phyloP scores from a whole-genome alignment of 1,284 basidiomycete species.

The Apiotrichum montevideense region DNA sequence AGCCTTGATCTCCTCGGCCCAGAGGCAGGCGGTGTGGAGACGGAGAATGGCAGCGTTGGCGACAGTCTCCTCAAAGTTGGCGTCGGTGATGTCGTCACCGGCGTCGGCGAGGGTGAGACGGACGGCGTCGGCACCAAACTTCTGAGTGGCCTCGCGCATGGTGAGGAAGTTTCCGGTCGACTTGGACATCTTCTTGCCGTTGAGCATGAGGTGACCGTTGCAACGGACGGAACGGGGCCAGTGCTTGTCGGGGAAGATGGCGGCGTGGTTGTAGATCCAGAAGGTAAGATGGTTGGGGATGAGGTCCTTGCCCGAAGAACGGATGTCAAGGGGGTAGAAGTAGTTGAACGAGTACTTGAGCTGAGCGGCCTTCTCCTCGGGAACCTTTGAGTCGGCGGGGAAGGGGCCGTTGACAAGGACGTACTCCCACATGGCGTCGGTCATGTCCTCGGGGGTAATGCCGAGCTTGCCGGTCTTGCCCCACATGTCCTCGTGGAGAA shows the following conservation, averaged over 20 bases:
- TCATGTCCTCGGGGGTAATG: slow-evolving; percentile 85
- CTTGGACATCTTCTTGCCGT: slow-evolving; percentile 99
- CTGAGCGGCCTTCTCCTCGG: slow-evolving; percentile 69
- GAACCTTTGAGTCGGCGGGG: slow-evolving; percentile 58
- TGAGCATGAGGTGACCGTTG: slow-evolving; percentile 96
- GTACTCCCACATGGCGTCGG: slow-evolving; percentile 96
- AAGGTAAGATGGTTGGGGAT: slow-evolving; percentile 97
- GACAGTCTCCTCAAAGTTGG: slow-evolving; percentile 88
- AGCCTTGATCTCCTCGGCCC: slow-evolving; percentile 78
- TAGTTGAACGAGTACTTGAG: slow-evolving; percentile 91
- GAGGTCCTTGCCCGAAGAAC: slow-evolving; percentile 98
- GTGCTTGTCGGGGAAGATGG: slow-evolving; percentile 88
- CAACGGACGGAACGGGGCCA: slow-evolving; percentile 89
- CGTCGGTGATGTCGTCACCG: slow-evolving; percentile 92
- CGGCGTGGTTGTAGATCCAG: slow-evolving; percentile 88
- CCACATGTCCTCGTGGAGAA: slow-evolving; percentile 73
- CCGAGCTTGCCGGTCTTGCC: slow-evolving; percentile 79
- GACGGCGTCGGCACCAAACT: slow-evolving; percentile 58
- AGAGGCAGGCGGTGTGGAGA: slow-evolving; percentile 81
- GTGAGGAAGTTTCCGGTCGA: slow-evolving; percentile 62
- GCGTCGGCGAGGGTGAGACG: slow-evolving; percentile 90
- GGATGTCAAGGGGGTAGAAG: slow-evolving; percentile 98
- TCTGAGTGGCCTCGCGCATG: slow-evolving; percentile 47
- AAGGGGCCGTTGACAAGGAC: slow-evolving; percentile 72
- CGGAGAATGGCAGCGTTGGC: slow-evolving; percentile 97